phyloP scores from a whole-genome alignment of 345 rosid genomes.

The Salix koriyanagi region DNA sequence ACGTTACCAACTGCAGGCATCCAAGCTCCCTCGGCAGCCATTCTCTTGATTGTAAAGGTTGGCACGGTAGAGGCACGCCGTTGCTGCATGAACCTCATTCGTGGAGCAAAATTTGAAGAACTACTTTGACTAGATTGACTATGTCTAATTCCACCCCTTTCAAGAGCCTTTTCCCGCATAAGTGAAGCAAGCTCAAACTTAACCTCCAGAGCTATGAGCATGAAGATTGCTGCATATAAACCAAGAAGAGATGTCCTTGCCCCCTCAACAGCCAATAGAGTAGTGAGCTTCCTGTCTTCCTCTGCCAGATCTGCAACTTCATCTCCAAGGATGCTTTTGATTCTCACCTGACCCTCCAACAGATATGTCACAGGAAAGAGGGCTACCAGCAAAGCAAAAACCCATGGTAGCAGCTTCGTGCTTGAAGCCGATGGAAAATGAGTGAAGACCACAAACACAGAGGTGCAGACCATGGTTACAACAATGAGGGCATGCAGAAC shows the following conservation, averaged over 20 bases:
- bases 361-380: constrained; percentile 93
- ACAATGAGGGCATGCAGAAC: constrained; percentile 78
- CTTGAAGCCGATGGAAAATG: constrained; percentile 98
- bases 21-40: constrained; percentile 98
- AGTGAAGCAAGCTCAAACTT: constrained; percentile 92
- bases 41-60: constrained; percentile 77
- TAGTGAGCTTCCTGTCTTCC: constrained; percentile 74
- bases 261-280: constrained; percentile 93
- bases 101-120: constrained; percentile 49
- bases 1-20: constrained; percentile 98
- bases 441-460: constrained; percentile 88
- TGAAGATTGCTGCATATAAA: constrained; percentile 89
- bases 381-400: constrained; percentile 91
- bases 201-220: constrained; percentile 93
- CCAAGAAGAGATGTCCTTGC: constrained; percentile 98
- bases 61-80: constrained; percentile 67
- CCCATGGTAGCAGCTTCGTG: constrained; percentile 93
- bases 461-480: constrained; percentile 79
- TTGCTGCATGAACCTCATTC: constrained; percentile 96
- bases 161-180: constrained; percentile 76
- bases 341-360: constrained; percentile 92
- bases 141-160: constrained; percentile 62
- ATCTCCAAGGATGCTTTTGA: constrained; percentile 59
- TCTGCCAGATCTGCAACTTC: constrained; percentile 51
- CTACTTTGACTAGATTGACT: constrained; percentile 53